Base-by-base conservation (phyloP, 352 stramenopile genomes). In the Elongisporangium undulatum region DNA sequence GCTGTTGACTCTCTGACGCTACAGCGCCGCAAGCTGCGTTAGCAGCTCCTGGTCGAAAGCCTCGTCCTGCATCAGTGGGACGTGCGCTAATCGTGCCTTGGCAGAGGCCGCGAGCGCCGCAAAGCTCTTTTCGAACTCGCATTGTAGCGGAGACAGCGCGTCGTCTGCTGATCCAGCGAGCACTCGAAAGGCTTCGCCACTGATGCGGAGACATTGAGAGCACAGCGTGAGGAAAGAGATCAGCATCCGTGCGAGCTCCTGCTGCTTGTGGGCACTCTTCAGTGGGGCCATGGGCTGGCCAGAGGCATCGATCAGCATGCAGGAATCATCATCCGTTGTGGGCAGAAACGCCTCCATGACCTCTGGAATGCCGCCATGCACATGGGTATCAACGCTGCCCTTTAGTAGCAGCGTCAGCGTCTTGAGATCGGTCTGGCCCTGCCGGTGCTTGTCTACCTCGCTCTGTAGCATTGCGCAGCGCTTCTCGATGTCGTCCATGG, bases 391-490 rank as follows among this genome's bases (percentile, higher is more conserved):
- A 5, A 93, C 82, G 24, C 83, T 93, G 4, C 83, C 83, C 62
- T 93, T 93, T 10, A 93, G 75, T 48, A 93, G 74, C 19, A 90
- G 72, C 19, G 77, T 93, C 24, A 93, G 63, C 9, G 81, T 87
- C 61, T 93, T 91, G 45, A 91, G 56, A 56, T 93, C 83, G 0
- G 72, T 88, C 15, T 58, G 62, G 0, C 77, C 70, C 10, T 55
- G 50, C 1, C 55, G 56, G 49, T 88, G 78, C 39, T 90, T 90
- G 24, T 66, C 56, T 21, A 91, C 71, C 53, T 92, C 77, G 12
- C 75, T 67, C 24, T 74, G 68, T 5, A 94, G 63, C 56, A 89
- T 26, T 0, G 54, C 49, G 20, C 75, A 88, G 8, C 84, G 82
- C 56, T 88, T 91, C 10, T 61, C 64, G 48, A 94, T 87, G 57